Conservation (phyloP, 2,329 filamentous ascomycete species). For the Zymoseptoria crescenta region DNA sequence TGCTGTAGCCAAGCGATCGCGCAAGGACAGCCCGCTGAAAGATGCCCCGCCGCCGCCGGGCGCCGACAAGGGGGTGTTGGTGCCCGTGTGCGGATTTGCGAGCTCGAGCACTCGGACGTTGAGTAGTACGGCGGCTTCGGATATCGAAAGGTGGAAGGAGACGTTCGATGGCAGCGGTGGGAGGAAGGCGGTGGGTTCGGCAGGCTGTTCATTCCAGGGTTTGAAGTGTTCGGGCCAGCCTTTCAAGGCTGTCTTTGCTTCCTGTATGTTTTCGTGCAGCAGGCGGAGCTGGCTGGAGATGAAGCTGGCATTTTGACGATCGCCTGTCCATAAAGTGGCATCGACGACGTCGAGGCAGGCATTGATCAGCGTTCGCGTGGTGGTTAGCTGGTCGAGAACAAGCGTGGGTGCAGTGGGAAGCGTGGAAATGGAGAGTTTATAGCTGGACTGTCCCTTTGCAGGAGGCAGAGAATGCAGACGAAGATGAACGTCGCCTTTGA, state of each 20-base stretch:
- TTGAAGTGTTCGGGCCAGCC: slow-evolving; percentile 45
- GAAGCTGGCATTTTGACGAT: slow-evolving; percentile 51
- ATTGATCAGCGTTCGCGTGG: slow-evolving; percentile 69
- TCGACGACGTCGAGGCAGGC: slow-evolving; percentile 76
- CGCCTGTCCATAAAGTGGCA: slow-evolving; percentile 65
- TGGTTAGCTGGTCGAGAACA: slow-evolving; percentile 60
- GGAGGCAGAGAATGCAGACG: slow-evolving; percentile 61
- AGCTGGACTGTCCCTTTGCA: slow-evolving; percentile 44
- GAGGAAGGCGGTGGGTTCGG: slow-evolving; percentile 51
- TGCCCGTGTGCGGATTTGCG: slow-evolving; percentile 25
- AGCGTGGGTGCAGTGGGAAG: slow-evolving; percentile 50
- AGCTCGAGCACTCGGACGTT: slow-evolving; percentile 62
- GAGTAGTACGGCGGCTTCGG: slow-evolving; percentile 50
- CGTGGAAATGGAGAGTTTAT: slow-evolving; percentile 46
- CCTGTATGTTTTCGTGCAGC: slow-evolving; percentile 52
- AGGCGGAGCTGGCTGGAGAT: slow-evolving; percentile 52
- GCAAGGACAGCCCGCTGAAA: slow-evolving; percentile 49
- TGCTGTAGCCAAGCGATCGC: slow-evolving; percentile 46
- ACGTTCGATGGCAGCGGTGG: slow-evolving; percentile 58
- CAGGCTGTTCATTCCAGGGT: slow-evolving; percentile 49
- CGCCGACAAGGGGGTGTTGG: slow-evolving; percentile 27
- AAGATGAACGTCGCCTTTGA: slow-evolving; percentile 77
- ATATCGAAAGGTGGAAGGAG: slow-evolving; percentile 59
- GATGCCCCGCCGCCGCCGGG: slow-evolving; percentile 23
- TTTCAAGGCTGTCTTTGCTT: slow-evolving; percentile 53